Percentiles rank a stretch among this genome's conserved stretches.
phyloP scores from a whole-genome alignment of 2,329 filamentous ascomycete genomes.

The Trichophyton mentagrophytes region DNA sequence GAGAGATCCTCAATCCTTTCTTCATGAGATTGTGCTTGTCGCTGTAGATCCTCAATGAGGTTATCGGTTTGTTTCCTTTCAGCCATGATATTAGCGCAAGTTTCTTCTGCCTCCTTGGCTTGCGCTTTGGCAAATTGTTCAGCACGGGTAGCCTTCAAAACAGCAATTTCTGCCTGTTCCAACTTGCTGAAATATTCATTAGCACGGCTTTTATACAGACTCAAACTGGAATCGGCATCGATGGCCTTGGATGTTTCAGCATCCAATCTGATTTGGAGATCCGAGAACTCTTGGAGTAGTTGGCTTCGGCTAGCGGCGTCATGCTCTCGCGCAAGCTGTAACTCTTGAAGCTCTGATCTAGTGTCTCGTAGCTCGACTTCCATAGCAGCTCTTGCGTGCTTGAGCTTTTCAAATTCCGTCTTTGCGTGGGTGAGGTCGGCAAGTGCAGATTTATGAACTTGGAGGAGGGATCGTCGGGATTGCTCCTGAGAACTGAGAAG shows the following conservation, averaged over 20 bases:
- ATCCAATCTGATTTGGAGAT: conserved; percentile 85
- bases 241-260: conserved; percentile 72
- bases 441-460: conserved; percentile 74
- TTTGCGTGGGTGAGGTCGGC: conserved; percentile 79
- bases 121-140: conserved; percentile 91
- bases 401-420: conserved; percentile 71
- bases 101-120: conserved; percentile 81
- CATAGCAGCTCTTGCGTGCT: conserved; percentile 62
- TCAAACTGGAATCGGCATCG: conserved; percentile 72
- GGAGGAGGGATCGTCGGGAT: conserved; percentile 65
- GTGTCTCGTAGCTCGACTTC: conserved; percentile 82
- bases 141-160: conserved; percentile 79
- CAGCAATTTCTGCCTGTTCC: conserved; percentile 90
- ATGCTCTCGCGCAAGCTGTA: conserved; percentile 66
- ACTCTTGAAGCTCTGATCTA: conserved; percentile 70
- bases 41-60: conserved; percentile 76
- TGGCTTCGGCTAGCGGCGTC: conserved; percentile 79
- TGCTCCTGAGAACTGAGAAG: conserved; percentile 88
- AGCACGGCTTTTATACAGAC: conserved; percentile 78
- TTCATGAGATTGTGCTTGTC: conserved; percentile 77
- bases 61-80: conserved; percentile 84
- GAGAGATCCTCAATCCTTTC: conserved; percentile 84
- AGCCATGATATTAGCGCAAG: conserved; percentile 76
- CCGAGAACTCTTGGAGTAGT: conserved; percentile 80
- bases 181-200: conserved; percentile 97